Conservation (phyloP, 2,329 filamentous ascomycete species). For the Fusarium verrucosum region DNA sequence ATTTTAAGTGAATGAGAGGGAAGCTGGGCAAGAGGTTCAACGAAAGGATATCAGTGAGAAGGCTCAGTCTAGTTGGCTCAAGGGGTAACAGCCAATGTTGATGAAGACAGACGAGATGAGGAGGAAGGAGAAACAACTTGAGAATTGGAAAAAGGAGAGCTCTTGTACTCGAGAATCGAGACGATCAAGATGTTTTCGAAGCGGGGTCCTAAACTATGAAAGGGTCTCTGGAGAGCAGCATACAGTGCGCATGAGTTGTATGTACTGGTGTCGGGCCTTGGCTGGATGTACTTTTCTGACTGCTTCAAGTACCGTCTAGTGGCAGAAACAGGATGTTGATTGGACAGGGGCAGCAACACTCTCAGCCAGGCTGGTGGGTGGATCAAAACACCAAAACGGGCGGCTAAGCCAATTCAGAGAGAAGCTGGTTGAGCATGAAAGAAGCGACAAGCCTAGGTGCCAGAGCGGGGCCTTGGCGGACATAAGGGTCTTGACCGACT, state of each 20-base stretch:
- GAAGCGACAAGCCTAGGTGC: constrained; percentile 11
- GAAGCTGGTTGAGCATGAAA: constrained; percentile 14
- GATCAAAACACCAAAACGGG: constrained; percentile 29
- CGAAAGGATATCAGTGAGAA: neutral
- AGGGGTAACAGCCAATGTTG: neutral
- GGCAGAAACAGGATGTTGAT: neutral
- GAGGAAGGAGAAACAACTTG: constrained; percentile 2
- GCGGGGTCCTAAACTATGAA: constrained; percentile 23
- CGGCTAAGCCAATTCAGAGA: constrained; percentile 10
- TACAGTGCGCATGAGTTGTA: constrained; percentile 19
- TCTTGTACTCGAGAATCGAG: constrained; percentile 26
- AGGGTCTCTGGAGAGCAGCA: neutral
- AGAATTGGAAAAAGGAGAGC: constrained; percentile 6
- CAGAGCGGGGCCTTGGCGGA: constrained; percentile 17
- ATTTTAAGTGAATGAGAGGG: constrained; percentile 52
- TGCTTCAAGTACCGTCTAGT: constrained; percentile 11
- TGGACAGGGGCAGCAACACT: constrained; percentile 2
- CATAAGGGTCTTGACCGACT: constrained; percentile 20
- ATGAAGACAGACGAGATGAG: neutral
- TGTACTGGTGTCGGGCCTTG: constrained; percentile 5
- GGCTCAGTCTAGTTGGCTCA: neutral
- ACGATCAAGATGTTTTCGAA: constrained; percentile 28
- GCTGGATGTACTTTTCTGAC: constrained; percentile 20
- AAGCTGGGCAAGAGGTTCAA: neutral
- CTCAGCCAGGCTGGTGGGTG: constrained; percentile 34